phyloP scores from a whole-genome alignment of 441 rosid species.

The Adansonia madagascariensis region DNA sequence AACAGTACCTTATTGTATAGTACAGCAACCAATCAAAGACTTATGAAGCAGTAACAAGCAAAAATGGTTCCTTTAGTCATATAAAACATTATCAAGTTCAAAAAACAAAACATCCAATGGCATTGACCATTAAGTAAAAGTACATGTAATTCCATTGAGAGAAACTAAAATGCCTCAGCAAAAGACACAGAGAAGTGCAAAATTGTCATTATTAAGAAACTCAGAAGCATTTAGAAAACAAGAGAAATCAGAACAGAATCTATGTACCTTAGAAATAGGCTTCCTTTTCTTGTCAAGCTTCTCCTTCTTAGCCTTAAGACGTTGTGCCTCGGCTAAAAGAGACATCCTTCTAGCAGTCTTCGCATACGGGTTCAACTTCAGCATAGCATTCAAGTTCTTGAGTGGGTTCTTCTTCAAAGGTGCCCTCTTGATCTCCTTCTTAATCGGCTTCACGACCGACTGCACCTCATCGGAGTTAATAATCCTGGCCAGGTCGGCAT shows the following conservation, averaged over 20 bases:
- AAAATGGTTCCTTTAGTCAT: background rate
- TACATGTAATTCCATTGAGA: background rate
- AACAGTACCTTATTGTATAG: background rate
- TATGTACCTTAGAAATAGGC: slow-evolving; percentile 66
- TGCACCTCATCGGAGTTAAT: slow-evolving; percentile 97
- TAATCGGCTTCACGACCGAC: slow-evolving; percentile 81
- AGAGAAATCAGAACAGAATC: background rate
- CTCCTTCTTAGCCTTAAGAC: slow-evolving; percentile 94
- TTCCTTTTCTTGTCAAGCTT: slow-evolving; percentile 86
- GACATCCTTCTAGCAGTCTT: slow-evolving; percentile 94
- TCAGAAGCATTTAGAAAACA: slow-evolving; percentile 8
- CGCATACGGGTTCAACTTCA: slow-evolving; percentile 87
- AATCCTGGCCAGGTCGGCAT: slow-evolving; percentile 92
- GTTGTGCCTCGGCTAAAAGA: slow-evolving; percentile 83
- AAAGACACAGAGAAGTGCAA: background rate
- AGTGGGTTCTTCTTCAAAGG: slow-evolving; percentile 89
- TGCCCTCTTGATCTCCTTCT: slow-evolving; percentile 74
- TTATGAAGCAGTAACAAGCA: background rate
- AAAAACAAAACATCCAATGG: background rate
- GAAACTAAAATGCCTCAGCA: background rate
- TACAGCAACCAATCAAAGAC: background rate
- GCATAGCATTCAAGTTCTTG: slow-evolving; percentile 80
- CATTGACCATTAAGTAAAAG: background rate
- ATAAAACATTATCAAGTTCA: background rate
- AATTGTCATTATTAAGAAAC: background rate